These are phyloP conservation scores for Primulina eburnea DNA, from an alignment of 257 asterid genomes.

Conservation along the genomic window DNA sequence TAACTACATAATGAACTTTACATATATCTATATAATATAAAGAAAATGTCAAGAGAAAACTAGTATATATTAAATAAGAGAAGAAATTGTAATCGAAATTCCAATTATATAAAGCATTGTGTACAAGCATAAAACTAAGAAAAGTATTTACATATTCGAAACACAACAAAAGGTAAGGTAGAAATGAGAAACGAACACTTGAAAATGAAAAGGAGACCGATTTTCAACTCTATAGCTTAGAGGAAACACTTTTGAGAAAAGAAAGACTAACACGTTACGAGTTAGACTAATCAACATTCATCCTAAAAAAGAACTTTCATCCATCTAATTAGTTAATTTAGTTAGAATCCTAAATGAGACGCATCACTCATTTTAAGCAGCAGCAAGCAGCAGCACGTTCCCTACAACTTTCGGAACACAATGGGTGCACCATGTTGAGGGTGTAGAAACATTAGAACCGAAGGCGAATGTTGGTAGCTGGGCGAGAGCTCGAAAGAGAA, in stretches of 20 bases:
- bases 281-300: not conserved
- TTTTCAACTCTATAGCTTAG: not conserved
- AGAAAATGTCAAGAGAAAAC: too few relatives aligned
- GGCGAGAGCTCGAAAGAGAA: constrained; percentile 68
- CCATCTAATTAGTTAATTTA: constrained; percentile 18
- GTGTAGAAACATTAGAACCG: constrained; percentile 55
- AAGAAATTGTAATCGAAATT: too few relatives aligned
- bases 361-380: not conserved
- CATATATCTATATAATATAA: too few relatives aligned
- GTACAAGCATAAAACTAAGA: not conserved
- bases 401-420: constrained; percentile 64
- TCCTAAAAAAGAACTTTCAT: not conserved
- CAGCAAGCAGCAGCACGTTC: not conserved
- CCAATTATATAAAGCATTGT: not conserved
- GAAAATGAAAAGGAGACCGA: not conserved
- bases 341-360: constrained; percentile 14
- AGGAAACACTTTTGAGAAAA: not conserved
- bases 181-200: not conserved
- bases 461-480: constrained; percentile 69
- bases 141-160: not conserved
- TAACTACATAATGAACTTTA: too few relatives aligned
- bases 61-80: too few relatives aligned
- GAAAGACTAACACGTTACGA: not conserved
- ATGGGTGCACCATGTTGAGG: constrained; percentile 92
- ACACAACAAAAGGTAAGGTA: not conserved